Base-by-base conservation (phyloP, 2,329 filamentous ascomycete species). In the Pseudogymnoascus sp. region DNA sequence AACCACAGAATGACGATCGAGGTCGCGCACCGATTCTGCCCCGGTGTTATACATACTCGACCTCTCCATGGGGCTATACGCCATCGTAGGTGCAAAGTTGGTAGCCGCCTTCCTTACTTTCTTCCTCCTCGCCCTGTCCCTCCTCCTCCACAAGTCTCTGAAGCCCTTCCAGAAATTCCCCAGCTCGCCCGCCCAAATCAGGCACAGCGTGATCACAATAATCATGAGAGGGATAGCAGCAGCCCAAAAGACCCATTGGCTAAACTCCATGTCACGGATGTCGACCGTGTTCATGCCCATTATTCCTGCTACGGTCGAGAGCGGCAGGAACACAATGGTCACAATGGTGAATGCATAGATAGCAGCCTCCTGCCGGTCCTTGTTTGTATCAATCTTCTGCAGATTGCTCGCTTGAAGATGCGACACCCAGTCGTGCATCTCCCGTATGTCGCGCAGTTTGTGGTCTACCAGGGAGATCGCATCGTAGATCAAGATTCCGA, bases 271-370 rank as follows among this genome's bases (percentile, higher is more conserved):
- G 13, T 72, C 67, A n/a, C 71, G 64, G 7, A 72, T 65, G 52
- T 73, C 72, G 12, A 62, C 66, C 5, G 69, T 71, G 55, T 74
- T 74, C 71, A 73, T 72, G 15, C 72, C 71, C 25, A 73, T 66
- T 25, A 73, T 69, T 18, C 64, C 67, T 1, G 71, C 68, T 5
- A 73, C 70, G 9, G 69, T 69, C 5, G 65, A 64, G 4, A 73
- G 63, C 6, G 72, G 72, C 7, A 74, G 64, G 45, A 74, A 74
- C 5, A 74, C 67, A 10, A 73, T 69, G 2, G 72, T 74, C 5
- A 74, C 69, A 21, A 73, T 71, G 3, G 73, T 74, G 64, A 74
- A 73, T 13, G 66, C 66, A 36, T 69, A 67, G 13, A 74, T 70
- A 2, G 71, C 70, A 42, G 65, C 64, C 64, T 70, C 69, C 63